phyloP scores from a whole-genome alignment of 1,284 basidiomycete genomes.

The Phellopilus nigrolimitatus region DNA sequence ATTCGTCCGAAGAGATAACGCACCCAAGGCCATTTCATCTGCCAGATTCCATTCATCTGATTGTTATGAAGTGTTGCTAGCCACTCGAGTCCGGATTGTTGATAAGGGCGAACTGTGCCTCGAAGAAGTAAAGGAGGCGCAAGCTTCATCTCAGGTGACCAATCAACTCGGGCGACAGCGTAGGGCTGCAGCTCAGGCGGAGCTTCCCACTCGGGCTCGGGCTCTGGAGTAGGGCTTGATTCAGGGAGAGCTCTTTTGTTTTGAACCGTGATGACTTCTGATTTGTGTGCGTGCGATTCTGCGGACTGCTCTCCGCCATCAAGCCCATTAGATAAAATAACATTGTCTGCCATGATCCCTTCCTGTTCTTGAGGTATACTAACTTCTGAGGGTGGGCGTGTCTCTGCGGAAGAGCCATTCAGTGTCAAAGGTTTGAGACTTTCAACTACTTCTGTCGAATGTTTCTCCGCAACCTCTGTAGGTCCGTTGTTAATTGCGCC shows the following conservation, averaged over 20 bases:
- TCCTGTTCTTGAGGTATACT: neutral
- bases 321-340: no score
- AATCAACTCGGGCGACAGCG: conserved; percentile 62
- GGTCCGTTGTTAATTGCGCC: no score
- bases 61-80: conserved; percentile 85
- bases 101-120: conserved; percentile 88
- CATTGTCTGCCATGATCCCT: no score
- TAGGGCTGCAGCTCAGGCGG: conserved; percentile 61
- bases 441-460: neutral
- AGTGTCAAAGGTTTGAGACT: neutral
- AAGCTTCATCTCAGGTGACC: conserved; percentile 55
- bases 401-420: neutral
- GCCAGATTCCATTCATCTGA: conserved; percentile 91
- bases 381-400: neutral
- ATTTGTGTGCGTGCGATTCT: neutral
- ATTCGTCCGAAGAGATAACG: conserved; percentile 28
- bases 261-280: neutral
- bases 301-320: neutral
- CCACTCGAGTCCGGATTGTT: conserved; percentile 94
- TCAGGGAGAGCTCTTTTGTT: conserved; percentile 21
- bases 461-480: neutral
- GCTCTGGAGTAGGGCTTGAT: conserved; percentile 16
- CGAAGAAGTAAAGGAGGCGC: conserved; percentile 80
- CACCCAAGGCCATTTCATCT: conserved; percentile 90
- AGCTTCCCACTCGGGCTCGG: conserved; percentile 30